Base-by-base conservation (phyloP, 306 rosid species). In the Glycyrrhiza uralensis region DNA sequence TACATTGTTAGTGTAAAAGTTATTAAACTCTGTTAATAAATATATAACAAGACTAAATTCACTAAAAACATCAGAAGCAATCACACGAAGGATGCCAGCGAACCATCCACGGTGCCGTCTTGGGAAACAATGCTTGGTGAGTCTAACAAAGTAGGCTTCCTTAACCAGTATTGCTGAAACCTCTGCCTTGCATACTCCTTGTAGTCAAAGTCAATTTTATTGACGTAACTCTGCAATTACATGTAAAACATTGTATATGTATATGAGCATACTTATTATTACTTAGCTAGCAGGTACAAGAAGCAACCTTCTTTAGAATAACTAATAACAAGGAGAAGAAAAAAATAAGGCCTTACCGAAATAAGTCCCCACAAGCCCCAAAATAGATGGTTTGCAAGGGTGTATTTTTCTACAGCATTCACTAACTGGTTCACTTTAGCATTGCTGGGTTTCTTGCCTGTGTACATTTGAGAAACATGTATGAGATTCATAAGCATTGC, bases 281-380 rank as follows among this genome's bases (percentile, higher is more conserved):
- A 36, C 5, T 13, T 23, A 33, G 14, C 13, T 18, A 68, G 19
- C 10, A 35, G 3, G 18, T 44, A 56, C 1, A 55, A 17, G 1
- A 35, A 35, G 4, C 32, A 44, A 54, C 57, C 2, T 39, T 7
- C 19, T 41, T 41, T 28, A 24, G 18, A 35, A 12, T 42, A 54
- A 18, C 20, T 29, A 44, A 9, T 29, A 44, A 9, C 44, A 2
- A 14, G 41, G 4, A 9, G 12, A 13, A 5, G 38, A 12, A 39
- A 2, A 45, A 1, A 33, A 52, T n/a, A 71, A n/a, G 59, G 5
- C 73, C 73, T 81, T 77, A 94, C 99, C 29, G 99, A 94, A 60
- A 91, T 94, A 44, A 91, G 82, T 57, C 96, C 99, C 99, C 99
- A 94, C 70, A 94, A 78, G 39, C 97, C 95, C 99, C 99, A 94